phyloP scores from a whole-genome alignment of 176 grass and related monocot genomes.

The Coix lacrymajobi region DNA sequence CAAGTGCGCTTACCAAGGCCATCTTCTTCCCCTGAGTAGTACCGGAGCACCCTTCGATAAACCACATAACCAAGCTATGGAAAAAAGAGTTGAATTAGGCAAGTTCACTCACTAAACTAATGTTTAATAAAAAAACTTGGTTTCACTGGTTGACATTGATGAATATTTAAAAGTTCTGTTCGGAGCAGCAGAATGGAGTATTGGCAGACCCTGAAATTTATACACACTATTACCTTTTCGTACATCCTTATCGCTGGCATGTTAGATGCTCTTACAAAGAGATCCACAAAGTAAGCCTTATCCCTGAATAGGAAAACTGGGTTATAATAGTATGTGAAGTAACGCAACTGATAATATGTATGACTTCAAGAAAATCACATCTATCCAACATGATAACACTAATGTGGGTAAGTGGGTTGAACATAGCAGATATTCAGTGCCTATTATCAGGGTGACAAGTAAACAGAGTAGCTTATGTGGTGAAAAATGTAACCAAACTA shows the following conservation, averaged over 20 bases:
- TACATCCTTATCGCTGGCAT: constrained; percentile 97
- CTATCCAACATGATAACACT: neutral
- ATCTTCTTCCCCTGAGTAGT: constrained; percentile 99
- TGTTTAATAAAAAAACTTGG: neutral
- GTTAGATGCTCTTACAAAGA: constrained; percentile 97
- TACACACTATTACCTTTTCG: constrained; percentile 62
- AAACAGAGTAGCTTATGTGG: neutral
- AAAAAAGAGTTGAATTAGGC: constrained; percentile 4
- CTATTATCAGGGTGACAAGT: neutral
- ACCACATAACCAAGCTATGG: constrained; percentile 89
- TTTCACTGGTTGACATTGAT: neutral
- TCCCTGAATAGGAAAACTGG: constrained; percentile 52
- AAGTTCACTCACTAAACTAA: neutral
- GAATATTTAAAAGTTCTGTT: neutral
- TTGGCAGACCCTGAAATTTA: neutral
- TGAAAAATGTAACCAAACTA: neutral
- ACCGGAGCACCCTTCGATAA: constrained; percentile 91
- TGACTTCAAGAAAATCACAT: neutral
- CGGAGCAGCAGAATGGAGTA: neutral
- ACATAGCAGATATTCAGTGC: neutral
- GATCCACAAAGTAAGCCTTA: constrained; percentile 99
- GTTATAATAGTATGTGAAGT: neutral
- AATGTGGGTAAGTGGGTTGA: neutral
- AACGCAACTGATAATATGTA: neutral
- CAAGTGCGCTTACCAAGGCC: constrained; percentile 67